Base-by-base conservation (phyloP, 148 eudicot genomes). In the Rhododendron kiyosumense region DNA sequence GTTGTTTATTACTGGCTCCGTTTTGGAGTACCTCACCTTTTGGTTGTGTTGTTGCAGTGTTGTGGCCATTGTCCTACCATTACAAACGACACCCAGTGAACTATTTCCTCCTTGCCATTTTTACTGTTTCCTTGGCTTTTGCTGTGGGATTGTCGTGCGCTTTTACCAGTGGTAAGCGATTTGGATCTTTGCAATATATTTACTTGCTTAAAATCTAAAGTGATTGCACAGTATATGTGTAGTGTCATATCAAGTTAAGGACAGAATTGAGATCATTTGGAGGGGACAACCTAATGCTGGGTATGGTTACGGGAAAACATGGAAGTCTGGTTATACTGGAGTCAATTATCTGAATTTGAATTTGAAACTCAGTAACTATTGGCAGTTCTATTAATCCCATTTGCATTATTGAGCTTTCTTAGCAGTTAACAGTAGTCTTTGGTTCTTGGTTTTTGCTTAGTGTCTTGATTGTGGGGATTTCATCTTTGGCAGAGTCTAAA, bases 61-160 rank as follows among this genome's bases (percentile, higher is more conserved):
- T 94, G 86, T 92, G 91, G 85, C 95, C 98, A 28, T 84, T 94
- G 90, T 88, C 87, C 28, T 93, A 84, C 87, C 90, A 92, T 81
- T 91, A 90, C 79, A 90, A 92, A 82, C 85, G 67, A 34, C 96
- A 93, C 81, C 98, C 98, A 0, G 91, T 93, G 79, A 94, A 94
- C 78, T 92, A 88, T 79, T 1, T 94, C 63, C 93, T 94, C 18
- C 96, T 94, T 51, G 92, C 92, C 65, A 79, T 94, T 2, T 94
- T 94, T 88, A 94, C 95, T 4, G 22, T 94, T 51, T 20, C 92
- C 46, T 86, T 93, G n/a, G 91, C 92, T 2, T 90, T 92, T 82
- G 86, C 88, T 5, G 88, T 93, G 32, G 97, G 98, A 1, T 76
- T 94, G 90, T 87, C 95, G 20, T 94, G 95, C 87, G 94, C 98